Conservation (phyloP, 345 rosid genomes). For the Gossypium ekmanianum region DNA sequence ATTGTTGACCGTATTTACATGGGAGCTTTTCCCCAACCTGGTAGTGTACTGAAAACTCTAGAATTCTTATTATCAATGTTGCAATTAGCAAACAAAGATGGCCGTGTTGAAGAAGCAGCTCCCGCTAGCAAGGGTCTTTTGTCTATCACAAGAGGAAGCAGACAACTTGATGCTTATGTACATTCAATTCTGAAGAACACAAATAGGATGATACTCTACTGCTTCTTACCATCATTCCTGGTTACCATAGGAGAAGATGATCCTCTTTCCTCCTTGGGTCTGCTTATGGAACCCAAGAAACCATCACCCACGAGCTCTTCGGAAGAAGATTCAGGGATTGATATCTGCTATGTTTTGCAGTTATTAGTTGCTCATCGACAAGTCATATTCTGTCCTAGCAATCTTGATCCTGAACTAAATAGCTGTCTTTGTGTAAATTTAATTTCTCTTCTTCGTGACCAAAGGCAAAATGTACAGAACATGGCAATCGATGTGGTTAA, state of each 20-base stretch:
- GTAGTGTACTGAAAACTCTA: conserved; percentile 68
- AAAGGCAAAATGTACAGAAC: conserved; percentile 72
- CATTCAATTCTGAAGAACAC: conserved; percentile 90
- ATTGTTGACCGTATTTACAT: conserved; percentile 93
- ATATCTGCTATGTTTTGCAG: conserved; percentile 79
- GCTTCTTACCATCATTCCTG: conserved; percentile 94
- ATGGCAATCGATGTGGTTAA: conserved; percentile 82
- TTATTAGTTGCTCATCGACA: conserved; percentile 83
- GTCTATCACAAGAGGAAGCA: conserved; percentile 76
- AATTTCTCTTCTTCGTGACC: conserved; percentile 75
- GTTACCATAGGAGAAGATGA: conserved; percentile 76
- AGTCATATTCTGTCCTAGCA: conserved; percentile 92
- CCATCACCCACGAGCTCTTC: conserved; percentile 44
- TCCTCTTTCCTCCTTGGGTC: conserved; percentile 71
- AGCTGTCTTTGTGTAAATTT: conserved; percentile 90
- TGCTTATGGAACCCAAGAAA: conserved; percentile 70
- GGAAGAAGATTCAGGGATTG: conserved; percentile 66
- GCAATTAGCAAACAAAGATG: conserved; percentile 96
- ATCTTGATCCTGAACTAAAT: conserved; percentile 86
- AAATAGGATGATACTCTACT: conserved; percentile 80
- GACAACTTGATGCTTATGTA: conserved; percentile 85
- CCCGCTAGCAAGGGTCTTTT: conserved; percentile 88
- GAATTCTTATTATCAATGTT: conserved; percentile 95
- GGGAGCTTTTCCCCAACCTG: conserved; percentile 95
- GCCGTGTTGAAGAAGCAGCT: conserved; percentile 83